These are phyloP conservation scores for Magnaporthiopsis rhizophila DNA, from an alignment of 2,329 filamentous ascomycete genomes.

Conservation along the genomic window DNA sequence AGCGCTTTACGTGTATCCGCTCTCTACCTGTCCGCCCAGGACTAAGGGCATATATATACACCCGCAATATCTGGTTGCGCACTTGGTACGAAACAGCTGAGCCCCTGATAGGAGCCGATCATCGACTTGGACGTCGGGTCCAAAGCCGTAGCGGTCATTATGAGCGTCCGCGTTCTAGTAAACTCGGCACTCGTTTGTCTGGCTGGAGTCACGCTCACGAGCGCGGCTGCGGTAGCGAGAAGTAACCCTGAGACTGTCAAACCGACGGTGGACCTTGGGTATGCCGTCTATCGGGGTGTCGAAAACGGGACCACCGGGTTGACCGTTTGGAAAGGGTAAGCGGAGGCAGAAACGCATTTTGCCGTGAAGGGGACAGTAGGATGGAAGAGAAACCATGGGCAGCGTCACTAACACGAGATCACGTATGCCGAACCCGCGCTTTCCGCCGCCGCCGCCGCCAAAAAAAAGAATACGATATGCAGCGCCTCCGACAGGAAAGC, in stretches of 20 bases:
- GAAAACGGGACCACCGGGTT: slow-evolving; percentile 10
- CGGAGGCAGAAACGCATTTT: background rate
- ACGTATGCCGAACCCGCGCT: background rate
- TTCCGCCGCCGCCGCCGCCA: background rate
- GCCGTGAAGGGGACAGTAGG: background rate
- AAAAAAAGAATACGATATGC: slow-evolving; percentile 12
- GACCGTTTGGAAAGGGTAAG: slow-evolving; percentile 12
- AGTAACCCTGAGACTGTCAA: background rate
- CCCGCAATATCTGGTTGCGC: background rate
- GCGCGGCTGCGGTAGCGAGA: background rate
- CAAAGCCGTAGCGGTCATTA: background rate
- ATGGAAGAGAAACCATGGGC: background rate
- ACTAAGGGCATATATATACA: background rate
- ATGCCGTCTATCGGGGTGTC: slow-evolving; percentile 14
- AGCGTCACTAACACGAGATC: background rate
- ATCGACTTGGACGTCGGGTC: background rate
- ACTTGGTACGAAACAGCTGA: background rate
- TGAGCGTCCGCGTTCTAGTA: background rate
- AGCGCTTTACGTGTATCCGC: background rate
- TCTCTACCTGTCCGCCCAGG: background rate
- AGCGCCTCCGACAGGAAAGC: slow-evolving; percentile 10
- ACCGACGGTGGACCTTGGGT: slow-evolving; percentile 14
- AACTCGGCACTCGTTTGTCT: background rate
- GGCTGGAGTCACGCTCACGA: background rate
- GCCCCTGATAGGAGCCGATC: background rate